Conservation (phyloP, 1,284 basidiomycete species). For the Phlebopus sp. region DNA sequence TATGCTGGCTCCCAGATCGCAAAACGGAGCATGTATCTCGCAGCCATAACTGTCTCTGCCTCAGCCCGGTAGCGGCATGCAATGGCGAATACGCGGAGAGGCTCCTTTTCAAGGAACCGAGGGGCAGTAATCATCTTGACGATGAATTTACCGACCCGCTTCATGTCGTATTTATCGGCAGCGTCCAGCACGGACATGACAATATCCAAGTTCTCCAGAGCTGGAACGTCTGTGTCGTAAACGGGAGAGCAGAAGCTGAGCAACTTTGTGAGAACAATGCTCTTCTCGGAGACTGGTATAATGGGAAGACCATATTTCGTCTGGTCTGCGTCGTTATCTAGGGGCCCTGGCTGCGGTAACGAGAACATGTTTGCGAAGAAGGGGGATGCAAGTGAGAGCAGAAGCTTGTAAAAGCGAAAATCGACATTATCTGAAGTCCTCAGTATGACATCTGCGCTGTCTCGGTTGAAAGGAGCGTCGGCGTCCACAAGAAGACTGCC, state of each 20-base stretch:
- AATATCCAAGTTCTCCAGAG: constrained; percentile 28
- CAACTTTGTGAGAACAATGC: constrained; percentile 26
- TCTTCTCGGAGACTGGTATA: constrained; percentile 32
- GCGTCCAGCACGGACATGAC: constrained; percentile 36
- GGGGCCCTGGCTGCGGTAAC: constrained; percentile 33
- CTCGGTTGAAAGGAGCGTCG: constrained; percentile 29
- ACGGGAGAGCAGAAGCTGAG: constrained; percentile 32
- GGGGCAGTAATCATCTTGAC: constrained; percentile 36
- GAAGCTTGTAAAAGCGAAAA: constrained; percentile 37
- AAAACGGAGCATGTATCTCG: constrained; percentile 40
- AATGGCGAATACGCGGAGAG: constrained; percentile 51
- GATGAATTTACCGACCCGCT: constrained; percentile 32
- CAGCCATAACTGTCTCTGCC: constrained; percentile 41
- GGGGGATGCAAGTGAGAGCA: constrained; percentile 38
- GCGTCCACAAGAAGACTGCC: constrained; percentile 23
- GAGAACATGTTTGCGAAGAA: constrained; percentile 43
- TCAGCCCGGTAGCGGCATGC: constrained; percentile 46
- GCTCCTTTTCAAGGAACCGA: constrained; percentile 42
- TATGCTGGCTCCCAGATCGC: constrained; percentile 37
- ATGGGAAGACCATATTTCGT: constrained; percentile 31
- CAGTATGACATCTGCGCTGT: constrained; percentile 38
- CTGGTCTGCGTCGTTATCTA: constrained; percentile 28
- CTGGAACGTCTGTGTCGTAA: constrained; percentile 27
- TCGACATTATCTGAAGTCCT: constrained; percentile 37
- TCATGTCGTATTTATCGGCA: constrained; percentile 38